Base-by-base conservation (phyloP, 2,329 filamentous ascomycete genomes). In the Alternaria gaisen region DNA sequence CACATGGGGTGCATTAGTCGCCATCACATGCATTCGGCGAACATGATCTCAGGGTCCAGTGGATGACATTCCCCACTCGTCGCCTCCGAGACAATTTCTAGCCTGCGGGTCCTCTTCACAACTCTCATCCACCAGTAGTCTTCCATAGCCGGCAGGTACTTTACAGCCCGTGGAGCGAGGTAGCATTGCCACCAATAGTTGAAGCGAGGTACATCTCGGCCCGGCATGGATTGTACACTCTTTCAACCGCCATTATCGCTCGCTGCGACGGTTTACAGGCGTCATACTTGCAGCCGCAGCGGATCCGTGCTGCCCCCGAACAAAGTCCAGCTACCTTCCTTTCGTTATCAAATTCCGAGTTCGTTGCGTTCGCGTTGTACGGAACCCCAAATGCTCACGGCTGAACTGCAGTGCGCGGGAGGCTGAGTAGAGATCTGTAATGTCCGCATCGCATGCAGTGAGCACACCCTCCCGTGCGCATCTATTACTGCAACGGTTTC, bases 341-440 rank as follows among this genome's bases (percentile, higher is more conserved):
- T 55, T 34, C 47, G 48, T 53, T 36, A 36, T 41, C 46, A 47
- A 32, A n/a, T 18, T 36, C 36, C 32, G 40, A 56, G 53, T 50
- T n/a, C 44, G 30, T 53, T 42, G 24, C 34, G 34, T 44, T 32
- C 53, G 48, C 34, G 47, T 47, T 50, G 47, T 47, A 53, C 61
- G 34, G 11, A 54, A 54, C 52, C 44, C 58, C 18, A 58, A 43
- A 52, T 59, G 58, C 63, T 61, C 34, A 66, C 63, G 52, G 66
- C 61, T 64, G 58, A 64, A 58, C 20, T 48, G 53, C 58, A 51
- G 38, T 36, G 14, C 55, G 52, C 47, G 64, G 65, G 72, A 67
- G 72, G 73, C 73, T 76, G 74, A 75, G 69, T 66, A 70, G 63
- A 67, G 38, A 38, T 66, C 56, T 60, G 65, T 64, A 68, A 68